Evolutionary conservation across 148 eudicot genomes (phyloP), one percentile per base, ranked within the genome.

Genomic region (Chenopodium berlandieri): DNA sequence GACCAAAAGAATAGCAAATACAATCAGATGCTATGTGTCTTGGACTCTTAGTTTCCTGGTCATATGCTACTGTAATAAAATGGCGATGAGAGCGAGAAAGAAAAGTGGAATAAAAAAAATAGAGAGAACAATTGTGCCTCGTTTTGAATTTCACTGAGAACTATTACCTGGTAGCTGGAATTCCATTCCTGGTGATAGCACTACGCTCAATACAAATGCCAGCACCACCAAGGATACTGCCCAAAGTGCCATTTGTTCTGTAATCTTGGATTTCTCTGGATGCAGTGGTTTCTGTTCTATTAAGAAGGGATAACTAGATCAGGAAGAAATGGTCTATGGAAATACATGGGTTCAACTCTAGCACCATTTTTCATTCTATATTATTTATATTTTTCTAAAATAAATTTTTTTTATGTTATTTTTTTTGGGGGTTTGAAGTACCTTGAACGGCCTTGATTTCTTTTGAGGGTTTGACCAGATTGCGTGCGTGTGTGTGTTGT

Each of bases 141-240:
- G 1, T 60, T 3, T 40, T 63, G 70, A 63, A 62, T n/a, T 34
- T 23, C 14, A 62, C 30, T 16, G 70, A 23, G 46, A 6, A 3
- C 20, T 56, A 7, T 80, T 71, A 80, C 82, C 76, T 52, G 76
- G 75, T 79, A 79, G 37, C 67, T 71, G 65, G 50, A 71, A 71
- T 2, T 70, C 31, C 22, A 32, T 56, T 79, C 27, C 82, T 32
- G 82, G 82, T 31, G 81, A 56, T 72, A 80, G 37, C 16, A 80
- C 25, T 19, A 80, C n/a, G 77, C 50, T 69, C 1, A 71, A 71
- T 27, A 60, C 23, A 58, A 71, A 37, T 71, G 37, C 76, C 13
- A 58, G 25, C 56, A 80, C 7, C 62, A 23, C 50, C 23, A 63
- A 22, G 60, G 31, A 27, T 23, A 73, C 17, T 11, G 14, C 27